Evolutionary conservation across 2,329 filamentous ascomycete species (phyloP), one percentile per base, ranked within the genome.

Genomic region (Clathrospora elynae): DNA sequence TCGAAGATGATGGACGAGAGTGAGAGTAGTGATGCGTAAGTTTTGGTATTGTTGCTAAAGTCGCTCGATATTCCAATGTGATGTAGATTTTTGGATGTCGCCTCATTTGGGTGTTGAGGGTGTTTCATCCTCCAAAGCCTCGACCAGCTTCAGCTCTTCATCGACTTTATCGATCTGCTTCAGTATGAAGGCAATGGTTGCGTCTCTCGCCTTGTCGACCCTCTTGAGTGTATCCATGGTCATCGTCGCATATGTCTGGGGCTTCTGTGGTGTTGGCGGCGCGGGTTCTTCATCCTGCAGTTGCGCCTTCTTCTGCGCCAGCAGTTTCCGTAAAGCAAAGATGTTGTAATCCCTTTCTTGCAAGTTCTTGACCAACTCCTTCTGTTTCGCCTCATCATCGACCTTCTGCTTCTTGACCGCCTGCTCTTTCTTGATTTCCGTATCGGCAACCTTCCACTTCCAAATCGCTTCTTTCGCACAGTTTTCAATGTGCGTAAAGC

Each of bases 111-210:
- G 42, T 22, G 31, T 43, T n/a, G 40, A 40, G 13, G 33, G 25
- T 18, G 16, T 12, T 28, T 36, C 12, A 23, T 26, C 28, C 16
- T 64, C 61, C 14, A 62, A 31, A 1, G 46, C 53, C 7, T 62
- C 59, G 6, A 59, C 34, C 14, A 62, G 38, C 45, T 62, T 63
- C 44, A 66, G 24, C 37, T 71, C 57, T 46, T 67, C 66, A 42
- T 81, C 78, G 1, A 73, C 70, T 37, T 75, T 73, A 47, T 80
- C 76, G 45, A 81, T 77, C 45, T 78, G 67, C 54, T 76, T 77
- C 39, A 81, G 56, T 28, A 81, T 66, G 46, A 78, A 80, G 1
- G 71, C 65, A 46, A 80, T 72, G 1, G 76, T 80, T 6, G 75
- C 75, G 64, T 81, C 78, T 32, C 77, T 66, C 13, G 77, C 78